These are phyloP conservation scores for Penicillium angulare DNA, from an alignment of 495 filamentous ascomycete species.

Conservation along the genomic window DNA sequence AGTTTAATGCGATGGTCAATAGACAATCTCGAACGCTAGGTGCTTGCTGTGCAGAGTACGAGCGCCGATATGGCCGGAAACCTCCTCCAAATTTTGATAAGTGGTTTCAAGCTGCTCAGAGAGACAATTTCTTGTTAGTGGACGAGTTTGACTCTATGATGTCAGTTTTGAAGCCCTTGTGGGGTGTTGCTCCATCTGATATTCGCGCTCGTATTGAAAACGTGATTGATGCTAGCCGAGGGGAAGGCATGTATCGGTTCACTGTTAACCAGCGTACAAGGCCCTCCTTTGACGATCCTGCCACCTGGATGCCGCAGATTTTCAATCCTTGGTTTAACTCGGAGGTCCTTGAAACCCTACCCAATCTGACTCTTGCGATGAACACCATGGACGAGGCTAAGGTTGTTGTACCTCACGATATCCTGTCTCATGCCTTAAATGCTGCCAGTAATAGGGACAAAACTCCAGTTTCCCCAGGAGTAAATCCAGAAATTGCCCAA, in stretches of 20 bases:
- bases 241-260: too few species aligned
- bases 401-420: constrained; percentile 62
- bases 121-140: constrained; percentile 53
- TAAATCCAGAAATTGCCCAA: constrained; percentile 1
- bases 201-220: constrained; percentile 13
- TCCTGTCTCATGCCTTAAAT: constrained; percentile 1
- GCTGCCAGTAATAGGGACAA: constrained; percentile 1
- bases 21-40: constrained; percentile 7
- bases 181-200: constrained; percentile 21
- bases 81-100: constrained; percentile 65
- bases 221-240: constrained; percentile 1
- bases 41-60: constrained; percentile 40
- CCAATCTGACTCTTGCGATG: constrained; percentile 74
- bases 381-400: constrained; percentile 73
- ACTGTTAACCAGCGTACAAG: too few species aligned
- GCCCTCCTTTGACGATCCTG: too few species aligned
- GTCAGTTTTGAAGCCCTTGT: constrained; percentile 62
- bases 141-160: constrained; percentile 57
- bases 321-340: too few species aligned
- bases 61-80: constrained; percentile 50
- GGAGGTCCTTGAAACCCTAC: constrained; percentile 34
- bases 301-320: too few species aligned
- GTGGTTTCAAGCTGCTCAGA: constrained; percentile 62
- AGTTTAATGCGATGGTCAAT: constrained; percentile 6
- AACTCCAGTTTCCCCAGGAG: not conserved